Percentiles rank a stretch among this genome's conserved stretches.
These are phyloP conservation scores for Sugiyamaella grinbergsii DNA, from an alignment of 1,139 yeast species.

Conservation along the genomic window DNA sequence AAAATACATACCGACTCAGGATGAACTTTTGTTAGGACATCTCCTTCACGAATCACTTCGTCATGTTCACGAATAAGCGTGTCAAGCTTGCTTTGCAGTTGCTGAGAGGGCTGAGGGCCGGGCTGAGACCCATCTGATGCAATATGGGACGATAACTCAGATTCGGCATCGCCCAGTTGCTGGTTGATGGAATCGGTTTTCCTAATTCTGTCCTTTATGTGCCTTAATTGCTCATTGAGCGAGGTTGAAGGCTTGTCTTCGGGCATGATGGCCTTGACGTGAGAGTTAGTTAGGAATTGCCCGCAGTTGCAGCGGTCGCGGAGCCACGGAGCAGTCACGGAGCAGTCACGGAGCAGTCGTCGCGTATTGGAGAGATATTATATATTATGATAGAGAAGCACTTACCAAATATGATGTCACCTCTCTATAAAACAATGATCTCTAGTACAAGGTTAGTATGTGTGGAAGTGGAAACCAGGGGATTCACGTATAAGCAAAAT, in stretches of 20 bases:
- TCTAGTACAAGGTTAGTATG: too few relatives aligned
- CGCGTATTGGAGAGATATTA: too few relatives aligned
- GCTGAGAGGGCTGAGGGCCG: constrained; percentile 4
- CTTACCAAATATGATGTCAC: too few relatives aligned
- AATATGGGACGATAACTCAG: constrained; percentile 25
- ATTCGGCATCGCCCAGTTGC: constrained; percentile 27
- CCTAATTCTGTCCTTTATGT: constrained; percentile 26
- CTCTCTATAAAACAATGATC: too few relatives aligned
- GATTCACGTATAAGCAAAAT: too few relatives aligned
- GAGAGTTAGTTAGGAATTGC: background rate
- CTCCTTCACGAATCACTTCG: constrained; percentile 23
- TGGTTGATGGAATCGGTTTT: constrained; percentile 26
- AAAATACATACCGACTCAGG: constrained; percentile 13
- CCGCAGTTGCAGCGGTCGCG: too few relatives aligned
- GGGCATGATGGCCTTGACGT: constrained; percentile 14
- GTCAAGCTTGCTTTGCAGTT: constrained; percentile 24
- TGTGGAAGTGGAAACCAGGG: too few relatives aligned
- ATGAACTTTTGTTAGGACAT: constrained; percentile 15
- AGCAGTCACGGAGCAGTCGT: too few relatives aligned
- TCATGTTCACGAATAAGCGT: constrained; percentile 28
- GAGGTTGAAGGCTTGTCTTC: constrained; percentile 14
- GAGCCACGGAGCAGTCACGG: too few relatives aligned
- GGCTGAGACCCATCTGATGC: constrained; percentile 7
- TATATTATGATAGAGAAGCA: too few relatives aligned
- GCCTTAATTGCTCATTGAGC: constrained; percentile 26